Evolutionary conservation across 257 asterid species (phyloP).

Genomic region (Phtheirospermum japonicum): DNA sequence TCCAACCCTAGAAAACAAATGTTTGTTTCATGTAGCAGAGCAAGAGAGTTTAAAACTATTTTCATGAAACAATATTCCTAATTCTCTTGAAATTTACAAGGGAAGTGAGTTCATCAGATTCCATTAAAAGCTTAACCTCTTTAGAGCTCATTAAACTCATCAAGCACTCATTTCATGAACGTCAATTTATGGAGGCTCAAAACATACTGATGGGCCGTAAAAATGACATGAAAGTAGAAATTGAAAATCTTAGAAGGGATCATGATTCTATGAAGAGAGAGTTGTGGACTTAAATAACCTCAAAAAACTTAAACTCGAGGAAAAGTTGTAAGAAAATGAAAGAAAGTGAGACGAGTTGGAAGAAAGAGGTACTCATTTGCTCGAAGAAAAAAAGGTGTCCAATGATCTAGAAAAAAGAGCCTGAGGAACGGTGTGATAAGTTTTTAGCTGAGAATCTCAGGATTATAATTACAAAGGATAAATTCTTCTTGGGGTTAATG

Average conservation of each 20-base stretch:
- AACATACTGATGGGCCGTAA: not conserved
- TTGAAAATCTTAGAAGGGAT: slow-evolving; percentile 24
- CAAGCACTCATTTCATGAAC: slow-evolving; percentile 24
- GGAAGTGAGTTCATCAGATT: slow-evolving; percentile 6
- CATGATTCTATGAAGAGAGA: slow-evolving; percentile 14
- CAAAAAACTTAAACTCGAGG: slow-evolving; percentile 21
- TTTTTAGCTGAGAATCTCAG: slow-evolving; percentile 2
- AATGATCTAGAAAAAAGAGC: slow-evolving; percentile 9
- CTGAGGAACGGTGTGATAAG: not conserved
- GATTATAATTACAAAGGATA: not conserved
- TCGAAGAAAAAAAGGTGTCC: slow-evolving; percentile 8
- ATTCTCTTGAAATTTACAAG: too few species aligned
- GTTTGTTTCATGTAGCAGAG: not conserved
- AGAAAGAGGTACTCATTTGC: slow-evolving; percentile 17
- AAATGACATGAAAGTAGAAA: slow-evolving; percentile 21
- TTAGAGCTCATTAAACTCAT: slow-evolving; percentile 29
- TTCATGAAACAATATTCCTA: too few species aligned
- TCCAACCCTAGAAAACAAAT: not conserved
- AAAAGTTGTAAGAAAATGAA: slow-evolving; percentile 12
- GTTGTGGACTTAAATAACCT: not conserved
- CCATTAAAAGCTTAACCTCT: slow-evolving; percentile 15
- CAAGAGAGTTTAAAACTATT: too few species aligned
- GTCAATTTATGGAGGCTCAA: slow-evolving; percentile 31
- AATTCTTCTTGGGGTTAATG: slow-evolving; percentile 3
- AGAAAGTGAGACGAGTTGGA: slow-evolving; percentile 20